These are phyloP conservation scores for Hypoxylon fuscum DNA, from an alignment of 495 filamentous ascomycete genomes.

Conservation along the genomic window DNA sequence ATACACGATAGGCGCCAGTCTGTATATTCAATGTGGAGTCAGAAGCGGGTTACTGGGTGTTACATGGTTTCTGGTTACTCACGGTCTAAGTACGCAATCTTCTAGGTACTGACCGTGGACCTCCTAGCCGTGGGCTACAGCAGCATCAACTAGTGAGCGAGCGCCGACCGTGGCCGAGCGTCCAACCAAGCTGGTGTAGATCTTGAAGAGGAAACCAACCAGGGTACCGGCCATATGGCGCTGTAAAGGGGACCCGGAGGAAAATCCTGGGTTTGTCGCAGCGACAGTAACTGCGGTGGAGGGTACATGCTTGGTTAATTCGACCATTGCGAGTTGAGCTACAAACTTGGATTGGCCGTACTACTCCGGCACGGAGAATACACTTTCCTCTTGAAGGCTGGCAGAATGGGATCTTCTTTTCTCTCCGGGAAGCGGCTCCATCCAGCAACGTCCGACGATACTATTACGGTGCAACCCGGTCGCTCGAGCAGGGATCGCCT, in stretches of 20 bases:
- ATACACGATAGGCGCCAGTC: not conserved
- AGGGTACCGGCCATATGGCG: not conserved
- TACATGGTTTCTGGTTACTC: too few species aligned
- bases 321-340: not conserved
- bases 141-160: not conserved
- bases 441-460: constrained; percentile 42
- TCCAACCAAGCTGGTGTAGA: not conserved
- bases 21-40: too few species aligned
- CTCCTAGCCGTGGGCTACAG: not conserved
- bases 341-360: not conserved
- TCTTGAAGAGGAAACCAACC: not conserved
- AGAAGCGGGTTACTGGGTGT: too few species aligned
- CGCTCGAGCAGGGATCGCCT: too few species aligned
- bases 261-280: not conserved
- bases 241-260: not conserved
- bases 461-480: constrained; percentile 46
- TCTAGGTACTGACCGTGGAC: not conserved
- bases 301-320: not conserved
- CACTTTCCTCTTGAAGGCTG: not conserved
- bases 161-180: not conserved
- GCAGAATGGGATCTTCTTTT: not conserved
- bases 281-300: not conserved
- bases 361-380: too few species aligned
- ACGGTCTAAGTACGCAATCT: not conserved
- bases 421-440: not conserved